Percentiles rank a stretch among this genome's conserved stretches.
phyloP scores from a whole-genome alignment of 495 filamentous ascomycete species.

The Lasiosphaeria hispida region DNA sequence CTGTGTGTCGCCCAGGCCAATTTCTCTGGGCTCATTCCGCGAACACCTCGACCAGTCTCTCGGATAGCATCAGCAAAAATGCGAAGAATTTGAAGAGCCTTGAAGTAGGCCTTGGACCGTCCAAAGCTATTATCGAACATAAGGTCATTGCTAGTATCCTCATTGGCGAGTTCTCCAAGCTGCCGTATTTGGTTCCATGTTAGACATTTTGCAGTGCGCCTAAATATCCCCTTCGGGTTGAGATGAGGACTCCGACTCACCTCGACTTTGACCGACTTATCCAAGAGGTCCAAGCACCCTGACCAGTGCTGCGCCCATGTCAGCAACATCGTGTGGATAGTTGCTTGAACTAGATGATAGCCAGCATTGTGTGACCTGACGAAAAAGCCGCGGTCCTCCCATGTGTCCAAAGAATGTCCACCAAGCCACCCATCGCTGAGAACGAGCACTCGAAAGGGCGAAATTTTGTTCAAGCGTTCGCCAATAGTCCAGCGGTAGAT shows the following conservation, averaged over 20 bases:
- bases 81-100: conserved; percentile 12
- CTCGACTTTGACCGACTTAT: neutral
- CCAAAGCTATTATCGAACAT: conserved; percentile 13
- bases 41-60: conserved; percentile 7
- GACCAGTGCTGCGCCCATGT: conserved; percentile 5
- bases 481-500: too few relatives aligned
- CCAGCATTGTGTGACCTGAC: conserved; percentile 5
- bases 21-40: too few relatives aligned
- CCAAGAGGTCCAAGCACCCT: conserved; percentile 1
- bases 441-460: neutral
- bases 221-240: too few relatives aligned
- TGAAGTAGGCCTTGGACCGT: conserved; percentile 11
- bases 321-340: neutral
- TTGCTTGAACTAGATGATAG: conserved; percentile 10
- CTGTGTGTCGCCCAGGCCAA: neutral
- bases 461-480: too few relatives aligned
- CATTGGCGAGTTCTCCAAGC: conserved; percentile 8
- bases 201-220: too few relatives aligned
- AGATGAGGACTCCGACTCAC: too few relatives aligned
- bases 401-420: neutral
- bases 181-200: neutral
- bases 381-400: conserved; percentile 4
- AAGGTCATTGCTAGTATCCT: neutral
- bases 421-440: neutral
- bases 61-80: conserved; percentile 5